Evolutionary conservation across 179 eudicot species (phyloP).

Genomic region (Silene coronaria): DNA sequence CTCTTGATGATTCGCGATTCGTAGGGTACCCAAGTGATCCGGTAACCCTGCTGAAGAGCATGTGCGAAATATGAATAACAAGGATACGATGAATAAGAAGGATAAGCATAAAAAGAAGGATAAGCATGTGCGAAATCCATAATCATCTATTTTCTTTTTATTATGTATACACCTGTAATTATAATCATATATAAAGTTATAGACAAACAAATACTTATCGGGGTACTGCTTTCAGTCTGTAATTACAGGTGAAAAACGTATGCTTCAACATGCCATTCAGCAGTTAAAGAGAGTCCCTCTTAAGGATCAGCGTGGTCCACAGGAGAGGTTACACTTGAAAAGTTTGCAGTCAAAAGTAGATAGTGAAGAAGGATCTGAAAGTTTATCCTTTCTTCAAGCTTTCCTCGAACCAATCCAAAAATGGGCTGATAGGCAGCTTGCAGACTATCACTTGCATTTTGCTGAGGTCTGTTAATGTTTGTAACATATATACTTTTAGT

Average conservation of each 20-base stretch:
- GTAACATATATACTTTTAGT: conserved; percentile 10
- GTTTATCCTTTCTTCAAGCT: conserved; percentile 72
- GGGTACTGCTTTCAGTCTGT: conserved; percentile 56
- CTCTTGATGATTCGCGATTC: too few relatives aligned
- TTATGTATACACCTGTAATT: neutral
- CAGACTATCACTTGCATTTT: conserved; percentile 83
- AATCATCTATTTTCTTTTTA: neutral
- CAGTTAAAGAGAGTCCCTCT: conserved; percentile 79
- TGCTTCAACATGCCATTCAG: conserved; percentile 76
- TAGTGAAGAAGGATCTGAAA: conserved; percentile 54
- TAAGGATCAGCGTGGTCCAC: conserved; percentile 96
- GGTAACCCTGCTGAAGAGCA: too few relatives aligned
- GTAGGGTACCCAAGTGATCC: too few relatives aligned
- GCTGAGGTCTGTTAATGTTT: conserved; percentile 56
- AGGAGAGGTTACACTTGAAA: conserved; percentile 85
- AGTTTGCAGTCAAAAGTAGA: conserved; percentile 70
- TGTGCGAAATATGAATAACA: conserved; percentile 1
- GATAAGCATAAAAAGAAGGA: too few relatives aligned
- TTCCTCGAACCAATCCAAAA: conserved; percentile 74
- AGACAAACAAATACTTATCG: conserved; percentile 11
- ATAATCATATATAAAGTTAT: neutral
- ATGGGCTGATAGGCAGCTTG: conserved; percentile 91
- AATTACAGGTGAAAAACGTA: conserved; percentile 72
- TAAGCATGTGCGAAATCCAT: too few relatives aligned
- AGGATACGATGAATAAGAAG: too few relatives aligned